Evolutionary conservation across 768 basidiomycete species (phyloP), one percentile per base, ranked within the genome.

Genomic region (Holtermannia corniformis): DNA sequence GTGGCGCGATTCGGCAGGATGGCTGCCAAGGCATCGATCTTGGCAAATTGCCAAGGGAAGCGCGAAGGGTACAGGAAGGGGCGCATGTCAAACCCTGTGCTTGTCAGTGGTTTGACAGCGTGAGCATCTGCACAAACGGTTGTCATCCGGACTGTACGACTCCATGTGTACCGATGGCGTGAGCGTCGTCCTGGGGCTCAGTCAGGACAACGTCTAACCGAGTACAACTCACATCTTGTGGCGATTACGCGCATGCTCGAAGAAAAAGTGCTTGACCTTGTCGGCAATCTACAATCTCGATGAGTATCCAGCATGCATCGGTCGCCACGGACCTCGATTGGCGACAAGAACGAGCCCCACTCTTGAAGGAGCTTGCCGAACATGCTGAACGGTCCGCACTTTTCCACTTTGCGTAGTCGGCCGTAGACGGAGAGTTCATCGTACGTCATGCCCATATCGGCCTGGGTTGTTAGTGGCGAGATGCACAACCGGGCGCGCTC

Each of bases 401-500:
- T 97, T 64, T 95, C 91, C 40, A 93, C 81, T 74, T 99, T 97
- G 49, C 95, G 82, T 22, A 99, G 78, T 24, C 92, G 78, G 22
- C 93, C 95, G 61, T 91, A 93, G 19, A 89, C 81, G 11, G 89
- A 92, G 19, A 99, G 78, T 61, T 97, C 95, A 61, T 96, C 86
- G 66, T 96, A 97, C 0, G 93, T 95, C 95, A 97, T 97, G 7
- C 93, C 93, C 93, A 97, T 97, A 64, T 97, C 93, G 16, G 81
- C 89, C 88, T 89, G 58, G 43, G 22, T 1, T 14, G 27, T 14
- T 41, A 62, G 50, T 2, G 42, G 44, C 19, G 42, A 16, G 22
- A 21, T 32, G 32, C 52, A 26, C 28, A 52, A 59, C 75, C 42
- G n/a, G n/a, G n/a, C n/a, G n/a, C n/a, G n/a, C n/a, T 37, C 10